These are phyloP conservation scores for Talaromyces sp. DNA, from an alignment of 2,329 filamentous ascomycete species.

Conservation along the genomic window DNA sequence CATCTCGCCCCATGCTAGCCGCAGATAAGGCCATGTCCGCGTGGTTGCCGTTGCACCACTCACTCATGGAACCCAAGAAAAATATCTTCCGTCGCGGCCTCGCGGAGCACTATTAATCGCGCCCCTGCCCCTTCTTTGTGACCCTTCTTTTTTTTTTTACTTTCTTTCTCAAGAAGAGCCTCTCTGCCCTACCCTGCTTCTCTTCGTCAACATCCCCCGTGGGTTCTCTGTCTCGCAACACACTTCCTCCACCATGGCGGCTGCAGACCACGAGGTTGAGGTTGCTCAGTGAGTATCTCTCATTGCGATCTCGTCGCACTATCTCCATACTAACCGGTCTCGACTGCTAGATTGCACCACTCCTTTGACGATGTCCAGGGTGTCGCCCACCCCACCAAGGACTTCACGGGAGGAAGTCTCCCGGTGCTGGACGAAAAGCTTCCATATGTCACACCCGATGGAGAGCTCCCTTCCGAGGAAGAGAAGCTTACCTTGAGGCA, in stretches of 20 bases:
- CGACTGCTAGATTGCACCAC: conserved; percentile 14
- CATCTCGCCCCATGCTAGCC: neutral
- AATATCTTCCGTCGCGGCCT: neutral
- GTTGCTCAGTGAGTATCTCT: conserved; percentile 14
- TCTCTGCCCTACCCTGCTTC: neutral
- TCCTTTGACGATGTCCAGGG: conserved; percentile 16
- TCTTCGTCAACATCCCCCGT: neutral
- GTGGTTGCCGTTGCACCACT: neutral
- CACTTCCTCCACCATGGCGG: conserved; percentile 4
- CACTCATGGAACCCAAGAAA: conserved; percentile 3
- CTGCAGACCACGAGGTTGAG: conserved; percentile 15
- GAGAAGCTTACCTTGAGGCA: conserved; percentile 52
- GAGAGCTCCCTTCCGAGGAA: conserved; percentile 51
- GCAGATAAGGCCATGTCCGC: neutral
- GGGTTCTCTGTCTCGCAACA: neutral
- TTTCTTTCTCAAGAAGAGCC: neutral
- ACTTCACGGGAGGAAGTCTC: conserved; percentile 15
- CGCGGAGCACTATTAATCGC: neutral
- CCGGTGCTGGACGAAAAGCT: conserved; percentile 32
- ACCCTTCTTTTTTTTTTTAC: no score
- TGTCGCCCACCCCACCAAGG: conserved; percentile 9
- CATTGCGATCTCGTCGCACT: neutral
- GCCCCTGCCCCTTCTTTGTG: neutral
- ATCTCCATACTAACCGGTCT: neutral
- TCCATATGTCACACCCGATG: conserved; percentile 39